Percentiles rank a stretch among this genome's conserved stretches.
Evolutionary conservation across 768 basidiomycete species (phyloP).

Genomic region (Leccinum aurantiacum): DNA sequence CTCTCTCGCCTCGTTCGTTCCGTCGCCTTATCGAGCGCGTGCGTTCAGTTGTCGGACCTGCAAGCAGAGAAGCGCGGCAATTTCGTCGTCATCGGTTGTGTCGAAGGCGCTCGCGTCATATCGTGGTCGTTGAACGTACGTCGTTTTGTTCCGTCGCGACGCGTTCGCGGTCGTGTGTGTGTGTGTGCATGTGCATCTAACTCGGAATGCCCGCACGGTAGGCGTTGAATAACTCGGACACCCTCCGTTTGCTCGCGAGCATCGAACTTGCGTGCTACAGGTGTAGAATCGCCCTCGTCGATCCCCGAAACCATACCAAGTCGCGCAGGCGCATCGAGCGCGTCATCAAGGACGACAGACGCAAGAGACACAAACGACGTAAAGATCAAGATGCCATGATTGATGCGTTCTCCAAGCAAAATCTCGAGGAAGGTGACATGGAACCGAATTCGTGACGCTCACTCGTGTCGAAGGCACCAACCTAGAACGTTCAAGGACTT

Average conservation of each 20-base stretch:
- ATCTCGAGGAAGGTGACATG: constrained; percentile 34
- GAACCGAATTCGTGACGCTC: constrained; percentile 27
- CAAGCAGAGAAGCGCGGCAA: constrained; percentile 88
- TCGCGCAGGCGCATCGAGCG: constrained; percentile 71
- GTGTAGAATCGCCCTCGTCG: constrained; percentile 64
- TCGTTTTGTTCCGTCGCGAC: constrained; percentile 1
- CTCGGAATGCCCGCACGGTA: constrained; percentile 28
- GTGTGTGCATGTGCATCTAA: constrained; percentile 10
- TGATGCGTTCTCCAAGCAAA: constrained; percentile 67
- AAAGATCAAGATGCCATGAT: constrained; percentile 84
- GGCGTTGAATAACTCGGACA: constrained; percentile 84
- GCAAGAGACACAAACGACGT: constrained; percentile 75
- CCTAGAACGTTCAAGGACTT: constrained; percentile 14
- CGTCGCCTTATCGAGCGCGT: constrained; percentile 2
- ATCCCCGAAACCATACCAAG: constrained; percentile 66
- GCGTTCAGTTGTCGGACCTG: constrained; percentile 56
- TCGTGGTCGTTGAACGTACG: constrained; percentile 86
- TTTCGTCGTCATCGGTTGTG: constrained; percentile 80
- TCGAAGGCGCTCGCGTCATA: constrained; percentile 70
- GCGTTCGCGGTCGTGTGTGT: background rate
- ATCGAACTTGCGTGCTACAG: constrained; percentile 84
- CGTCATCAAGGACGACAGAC: constrained; percentile 82
- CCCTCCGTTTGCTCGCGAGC: constrained; percentile 75
- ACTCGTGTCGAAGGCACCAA: constrained; percentile 2
- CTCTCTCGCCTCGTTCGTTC: background rate